Evolutionary conservation across 1,284 basidiomycete species (phyloP), one percentile per base, ranked within the genome.

Genomic region (Rhodotorula sp.): DNA sequence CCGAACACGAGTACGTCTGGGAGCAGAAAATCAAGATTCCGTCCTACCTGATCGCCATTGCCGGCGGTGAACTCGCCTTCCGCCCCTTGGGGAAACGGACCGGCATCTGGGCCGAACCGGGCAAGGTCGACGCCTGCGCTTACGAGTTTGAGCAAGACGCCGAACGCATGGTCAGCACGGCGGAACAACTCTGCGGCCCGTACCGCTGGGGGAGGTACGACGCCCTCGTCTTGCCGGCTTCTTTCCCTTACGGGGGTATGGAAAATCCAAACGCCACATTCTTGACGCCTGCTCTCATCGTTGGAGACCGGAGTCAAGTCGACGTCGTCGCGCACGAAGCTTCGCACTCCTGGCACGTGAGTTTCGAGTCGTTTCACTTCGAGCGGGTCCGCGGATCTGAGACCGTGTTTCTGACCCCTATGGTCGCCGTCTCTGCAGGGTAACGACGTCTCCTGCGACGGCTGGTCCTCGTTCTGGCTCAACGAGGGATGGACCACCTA

Each of bases 151-250:
- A 87, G 73, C 87, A 89, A 76, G 92, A 95, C 77, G 91, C 91
- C 0, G 86, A 87, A 28, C 87, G 85, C 77, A 93, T 92, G 81
- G 82, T 95, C 75, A 84, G 85, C 1, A 86, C 85, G 19, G 93
- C 92, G 59, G 93, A 97, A 80, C 83, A 83, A 50, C 81, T 93
- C 54, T 85, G 92, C 4, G 72, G 76, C 3, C 86, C 85, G 0
- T 99, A 98, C 81, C 84, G 85, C 61, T 98, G 95, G 83, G 90
- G 91, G 2, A 89, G 94, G 5, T 97, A 94, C 79, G 94, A 97
- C 80, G 82, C 95, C 12, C 84, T 98, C 45, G 90, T 98, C n/a
- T 84, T 97, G 14, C 95, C 95, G 0, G 90, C 93, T 21, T 91
- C 91, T 0, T 98, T 97, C 85, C 95, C 95, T 0, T 97, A 80